Base-by-base conservation (phyloP, 1,284 basidiomycete genomes). In the Apiotrichum montevideense region DNA sequence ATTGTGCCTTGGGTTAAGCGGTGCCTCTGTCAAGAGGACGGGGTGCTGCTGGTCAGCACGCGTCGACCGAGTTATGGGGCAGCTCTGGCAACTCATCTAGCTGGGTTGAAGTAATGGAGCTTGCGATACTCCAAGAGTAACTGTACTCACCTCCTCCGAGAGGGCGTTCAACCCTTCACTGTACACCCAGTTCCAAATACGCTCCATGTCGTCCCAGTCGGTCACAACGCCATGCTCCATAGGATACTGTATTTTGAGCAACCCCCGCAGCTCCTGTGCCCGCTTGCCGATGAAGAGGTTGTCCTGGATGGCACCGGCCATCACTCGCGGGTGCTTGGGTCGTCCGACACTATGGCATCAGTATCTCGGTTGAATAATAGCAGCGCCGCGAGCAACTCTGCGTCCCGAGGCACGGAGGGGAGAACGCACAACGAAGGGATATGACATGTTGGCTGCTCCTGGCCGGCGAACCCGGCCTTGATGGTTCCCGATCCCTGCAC, bases 131-230 rank as follows among this genome's bases (percentile, higher is more conserved):
- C 21, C 21, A 21, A 21, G 21, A 21, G 21, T 21, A 13, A 8
- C 37, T 39, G 37, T 35, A 73, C 83, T 58, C 63, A 93, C 93
- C 84, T 98, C 94, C 80, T 98, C 94, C 69, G 90, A 92, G 66
- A 96, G 78, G 7, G 93, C 96, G 39, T 90, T 88, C 51, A 98
- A 80, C 66, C 96, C 94, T 72, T 96, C 92, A 15, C 88, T 86
- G 73, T 97, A 98, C 46, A 97, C 88, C 86, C 91, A 94, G 64
- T 83, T 88, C 93, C 93, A 97, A 82, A 97, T 95, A 55, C 89
- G 84, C 76, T 97, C 93, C 93, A 97, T 97, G 71, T 97, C 93
- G 72, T 97, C 93, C 93, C 93, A 97, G 79, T 97, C 90, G 34
- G 88, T 71, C 37, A 78, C 89, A 57, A 93, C 88, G 15, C 90